Conservation (phyloP, 169 alveolate genomes). For the Cyclospora cayetanensis region DNA sequence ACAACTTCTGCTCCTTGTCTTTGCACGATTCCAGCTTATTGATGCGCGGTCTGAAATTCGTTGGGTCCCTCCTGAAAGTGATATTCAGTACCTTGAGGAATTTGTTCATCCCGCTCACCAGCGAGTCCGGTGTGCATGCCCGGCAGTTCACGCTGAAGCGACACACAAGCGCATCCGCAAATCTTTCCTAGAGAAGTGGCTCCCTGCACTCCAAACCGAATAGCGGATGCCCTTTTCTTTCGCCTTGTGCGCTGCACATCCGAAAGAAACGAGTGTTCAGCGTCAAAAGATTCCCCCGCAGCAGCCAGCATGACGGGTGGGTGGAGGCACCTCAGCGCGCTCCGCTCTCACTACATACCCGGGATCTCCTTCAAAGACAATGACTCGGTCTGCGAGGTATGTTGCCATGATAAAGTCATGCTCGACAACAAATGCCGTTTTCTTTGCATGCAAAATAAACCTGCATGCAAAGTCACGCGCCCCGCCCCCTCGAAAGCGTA, state of each 20-base stretch:
- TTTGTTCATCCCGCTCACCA: conserved; percentile 90
- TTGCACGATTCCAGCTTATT: conserved; percentile 97
- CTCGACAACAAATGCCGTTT: conserved; percentile 99
- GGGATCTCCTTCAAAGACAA: conserved; percentile 98
- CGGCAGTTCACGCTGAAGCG: conserved; percentile 82
- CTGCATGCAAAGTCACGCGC: background rate
- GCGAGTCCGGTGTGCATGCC: conserved; percentile 89
- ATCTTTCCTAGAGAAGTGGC: no score
- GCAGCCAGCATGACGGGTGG: no score
- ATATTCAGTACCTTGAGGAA: conserved; percentile 92
- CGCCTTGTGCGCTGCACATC: no score
- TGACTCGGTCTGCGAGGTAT: conserved; percentile 99
- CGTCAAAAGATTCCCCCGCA: no score
- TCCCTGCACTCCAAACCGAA: no score
- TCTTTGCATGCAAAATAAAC: conserved; percentile 96
- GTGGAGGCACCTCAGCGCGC: no score
- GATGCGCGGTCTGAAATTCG: conserved; percentile 99
- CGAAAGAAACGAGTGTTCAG: no score
- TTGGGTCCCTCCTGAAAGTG: conserved; percentile 99
- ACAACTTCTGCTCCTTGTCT: conserved; percentile 98
- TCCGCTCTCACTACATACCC: no score
- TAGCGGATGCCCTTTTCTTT: no score
- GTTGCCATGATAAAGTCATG: conserved; percentile 99
- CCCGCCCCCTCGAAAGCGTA: background rate
- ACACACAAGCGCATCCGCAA: no score